Percentiles rank a stretch among this genome's conserved stretches.
Evolutionary conservation across 371 early-diverging fungal genomes (phyloP).

Genomic region (Phascolomyces articulosus): DNA sequence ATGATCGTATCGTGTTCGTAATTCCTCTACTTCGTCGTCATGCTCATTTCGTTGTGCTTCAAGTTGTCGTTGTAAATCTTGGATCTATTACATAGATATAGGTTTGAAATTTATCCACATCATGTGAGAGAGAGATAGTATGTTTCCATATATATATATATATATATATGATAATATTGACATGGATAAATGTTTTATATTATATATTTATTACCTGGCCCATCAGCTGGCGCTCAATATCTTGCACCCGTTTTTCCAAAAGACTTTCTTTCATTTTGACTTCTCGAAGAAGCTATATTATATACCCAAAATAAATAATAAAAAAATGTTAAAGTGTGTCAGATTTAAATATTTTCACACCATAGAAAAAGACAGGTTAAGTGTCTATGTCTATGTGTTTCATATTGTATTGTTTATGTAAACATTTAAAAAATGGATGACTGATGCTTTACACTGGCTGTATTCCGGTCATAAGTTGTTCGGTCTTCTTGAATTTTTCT

Average conservation of each 20-base stretch:
- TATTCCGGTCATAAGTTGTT: constrained; percentile 29
- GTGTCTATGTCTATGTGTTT: neutral
- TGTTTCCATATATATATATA: neutral
- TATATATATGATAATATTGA: too few species aligned
- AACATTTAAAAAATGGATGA: too few species aligned
- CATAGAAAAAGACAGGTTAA: too few species aligned
- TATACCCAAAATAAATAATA: too few species aligned
- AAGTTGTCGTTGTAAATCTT: constrained; percentile 17
- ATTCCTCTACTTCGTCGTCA: constrained; percentile 17
- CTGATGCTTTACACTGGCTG: constrained; percentile 36
- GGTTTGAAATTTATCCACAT: neutral
- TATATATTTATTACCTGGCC: constrained; percentile 14
- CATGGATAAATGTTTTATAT: too few species aligned
- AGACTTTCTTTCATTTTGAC: constrained; percentile 31
- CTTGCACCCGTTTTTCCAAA: constrained; percentile 28
- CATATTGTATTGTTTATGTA: neutral
- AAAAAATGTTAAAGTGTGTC: neutral
- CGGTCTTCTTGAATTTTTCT: constrained; percentile 23
- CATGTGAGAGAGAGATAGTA: neutral
- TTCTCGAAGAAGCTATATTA: constrained; percentile 31
- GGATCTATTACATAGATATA: constrained; percentile 10
- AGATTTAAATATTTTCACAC: too few species aligned
- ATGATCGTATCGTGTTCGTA: constrained; percentile 14
- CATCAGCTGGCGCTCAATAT: constrained; percentile 20
- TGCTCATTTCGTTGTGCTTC: constrained; percentile 17